Conservation (phyloP, 805 yeast species). For the Wickerhamiella spandovensis region DNA sequence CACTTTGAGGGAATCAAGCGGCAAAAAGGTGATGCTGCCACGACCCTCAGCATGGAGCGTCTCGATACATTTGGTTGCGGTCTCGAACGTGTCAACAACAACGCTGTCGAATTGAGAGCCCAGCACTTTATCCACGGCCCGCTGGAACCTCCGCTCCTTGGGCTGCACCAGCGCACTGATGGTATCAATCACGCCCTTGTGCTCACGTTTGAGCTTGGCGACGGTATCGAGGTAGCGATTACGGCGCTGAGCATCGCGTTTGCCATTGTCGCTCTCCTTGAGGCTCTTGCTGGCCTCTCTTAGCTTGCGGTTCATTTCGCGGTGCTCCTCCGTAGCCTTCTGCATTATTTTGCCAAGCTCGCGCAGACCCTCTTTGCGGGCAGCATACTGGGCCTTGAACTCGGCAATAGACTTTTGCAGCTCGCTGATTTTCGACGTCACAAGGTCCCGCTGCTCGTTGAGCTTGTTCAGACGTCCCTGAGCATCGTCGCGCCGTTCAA, state of each 20-base stretch:
- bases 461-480: not conserved
- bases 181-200: slow-evolving; percentile 73
- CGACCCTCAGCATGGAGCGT: slow-evolving; percentile 72
- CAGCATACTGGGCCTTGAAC: slow-evolving; percentile 5
- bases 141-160: slow-evolving; percentile 20
- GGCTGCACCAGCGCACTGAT: slow-evolving; percentile 73
- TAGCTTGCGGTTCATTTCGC: not conserved
- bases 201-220: slow-evolving; percentile 42
- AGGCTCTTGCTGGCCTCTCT: not conserved
- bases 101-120: slow-evolving; percentile 75
- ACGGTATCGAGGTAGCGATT: slow-evolving; percentile 60
- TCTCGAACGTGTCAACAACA: slow-evolving; percentile 57
- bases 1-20: slow-evolving; percentile 62
- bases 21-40: slow-evolving; percentile 80
- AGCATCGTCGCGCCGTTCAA: slow-evolving; percentile 4
- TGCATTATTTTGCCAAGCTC: slow-evolving; percentile 9
- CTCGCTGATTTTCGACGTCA: slow-evolving; percentile 1
- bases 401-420: slow-evolving; percentile 10
- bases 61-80: slow-evolving; percentile 65
- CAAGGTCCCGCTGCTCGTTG: not conserved
- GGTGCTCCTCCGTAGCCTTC: not conserved
- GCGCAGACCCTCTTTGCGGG: slow-evolving; percentile 11
- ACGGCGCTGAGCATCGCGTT: slow-evolving; percentile 51
- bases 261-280: not conserved
- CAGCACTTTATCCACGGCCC: slow-evolving; percentile 34